Conservation (phyloP, 257 asterid genomes). For the Solanum chaucha region DNA sequence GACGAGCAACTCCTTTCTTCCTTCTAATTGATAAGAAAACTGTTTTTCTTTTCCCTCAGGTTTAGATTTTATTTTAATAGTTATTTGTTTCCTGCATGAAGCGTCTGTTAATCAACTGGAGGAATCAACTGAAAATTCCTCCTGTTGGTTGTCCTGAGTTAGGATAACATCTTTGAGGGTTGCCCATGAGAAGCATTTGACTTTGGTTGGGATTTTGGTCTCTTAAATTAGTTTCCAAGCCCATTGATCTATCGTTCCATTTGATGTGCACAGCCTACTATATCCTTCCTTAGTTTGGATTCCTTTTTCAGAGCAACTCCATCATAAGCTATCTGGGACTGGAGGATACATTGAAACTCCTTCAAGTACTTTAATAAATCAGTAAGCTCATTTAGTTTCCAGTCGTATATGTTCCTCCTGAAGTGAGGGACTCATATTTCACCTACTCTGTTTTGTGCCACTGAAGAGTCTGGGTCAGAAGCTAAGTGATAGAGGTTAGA, state of each 20-base stretch:
- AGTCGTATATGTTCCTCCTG: neutral
- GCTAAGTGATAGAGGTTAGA: neutral
- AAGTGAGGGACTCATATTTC: neutral
- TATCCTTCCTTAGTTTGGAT: neutral
- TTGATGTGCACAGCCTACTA: neutral
- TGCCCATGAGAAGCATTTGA: neutral
- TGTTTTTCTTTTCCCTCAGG: neutral
- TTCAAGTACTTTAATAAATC: neutral
- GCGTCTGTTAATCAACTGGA: neutral
- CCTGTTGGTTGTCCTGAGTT: neutral
- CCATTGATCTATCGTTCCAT: neutral
- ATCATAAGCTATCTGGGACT: neutral
- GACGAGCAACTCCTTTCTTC: neutral
- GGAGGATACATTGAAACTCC: neutral
- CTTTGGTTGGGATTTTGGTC: neutral
- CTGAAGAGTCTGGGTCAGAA: neutral
- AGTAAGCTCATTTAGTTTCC: neutral
- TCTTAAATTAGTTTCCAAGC: neutral
- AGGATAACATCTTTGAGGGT: neutral
- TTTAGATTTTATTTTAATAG: neutral
- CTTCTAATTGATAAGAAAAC: neutral
- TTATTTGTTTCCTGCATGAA: neutral
- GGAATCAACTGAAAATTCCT: neutral
- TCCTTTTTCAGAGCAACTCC: neutral
- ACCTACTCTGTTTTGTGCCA: neutral